Percentiles rank a stretch among this genome's conserved stretches.
Conservation (phyloP, 768 basidiomycete species). For the Trametes sanguinea region DNA sequence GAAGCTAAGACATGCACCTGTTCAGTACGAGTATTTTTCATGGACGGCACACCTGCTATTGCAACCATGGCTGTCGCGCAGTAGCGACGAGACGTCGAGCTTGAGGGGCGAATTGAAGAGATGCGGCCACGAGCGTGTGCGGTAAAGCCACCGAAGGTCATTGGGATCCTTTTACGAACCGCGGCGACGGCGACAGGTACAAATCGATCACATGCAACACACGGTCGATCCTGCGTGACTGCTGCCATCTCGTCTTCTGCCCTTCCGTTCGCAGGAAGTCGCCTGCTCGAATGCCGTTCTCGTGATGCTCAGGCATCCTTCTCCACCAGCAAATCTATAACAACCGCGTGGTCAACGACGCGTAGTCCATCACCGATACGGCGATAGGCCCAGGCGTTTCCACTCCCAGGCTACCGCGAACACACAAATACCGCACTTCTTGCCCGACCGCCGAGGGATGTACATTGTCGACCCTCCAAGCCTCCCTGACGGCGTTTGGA, state of each 20-base stretch:
- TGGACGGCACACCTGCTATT: too few relatives aligned
- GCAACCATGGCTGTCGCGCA: too few relatives aligned
- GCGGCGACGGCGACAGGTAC: too few relatives aligned
- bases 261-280: constrained; percentile 4
- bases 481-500: constrained; percentile 26
- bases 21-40: too few relatives aligned
- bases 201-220: constrained; percentile 1
- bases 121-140: background rate
- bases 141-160: too few relatives aligned
- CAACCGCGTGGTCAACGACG: constrained; percentile 10
- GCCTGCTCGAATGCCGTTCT: background rate
- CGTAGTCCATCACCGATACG: constrained; percentile 5
- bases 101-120: background rate
- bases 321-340: background rate
- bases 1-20: too few relatives aligned
- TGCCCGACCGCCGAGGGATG: constrained; percentile 10
- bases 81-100: too few relatives aligned
- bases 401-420: background rate
- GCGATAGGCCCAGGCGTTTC: constrained; percentile 7
- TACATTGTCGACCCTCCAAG: constrained; percentile 24
- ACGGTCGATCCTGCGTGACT: constrained; percentile 8
- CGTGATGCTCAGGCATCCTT: background rate
- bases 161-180: too few relatives aligned
- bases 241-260: background rate
- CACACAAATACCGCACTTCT: constrained; percentile 3